phyloP scores from a whole-genome alignment of 371 early-diverging fungal genomes.

The Saksenaea oblongispora region DNA sequence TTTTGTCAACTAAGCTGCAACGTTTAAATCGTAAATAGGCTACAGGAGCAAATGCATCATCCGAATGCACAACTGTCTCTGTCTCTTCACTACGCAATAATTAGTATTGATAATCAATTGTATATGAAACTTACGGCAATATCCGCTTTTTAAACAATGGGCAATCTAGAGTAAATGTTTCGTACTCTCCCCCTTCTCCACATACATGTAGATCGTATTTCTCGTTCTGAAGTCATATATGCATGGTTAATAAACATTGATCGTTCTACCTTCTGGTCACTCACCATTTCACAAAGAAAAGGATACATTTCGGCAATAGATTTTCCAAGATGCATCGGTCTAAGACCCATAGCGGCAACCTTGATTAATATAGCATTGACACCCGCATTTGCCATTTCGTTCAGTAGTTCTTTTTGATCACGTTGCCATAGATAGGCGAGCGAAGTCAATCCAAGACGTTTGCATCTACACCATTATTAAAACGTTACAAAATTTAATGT shows the following conservation, averaged over 20 bases:
- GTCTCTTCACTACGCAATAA: conserved; percentile 81
- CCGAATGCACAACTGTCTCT: conserved; percentile 72
- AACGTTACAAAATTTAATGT: neutral
- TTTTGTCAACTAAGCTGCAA: conserved; percentile 62
- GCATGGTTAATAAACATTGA: neutral
- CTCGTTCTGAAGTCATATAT: conserved; percentile 49
- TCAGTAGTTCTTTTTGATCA: conserved; percentile 84
- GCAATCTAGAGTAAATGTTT: conserved; percentile 96
- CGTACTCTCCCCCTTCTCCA: conserved; percentile 99
- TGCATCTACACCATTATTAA: conserved; percentile 57
- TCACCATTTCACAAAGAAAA: conserved; percentile 68
- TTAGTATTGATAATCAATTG: neutral
- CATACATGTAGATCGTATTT: conserved; percentile 91
- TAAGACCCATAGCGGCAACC: conserved; percentile 91
- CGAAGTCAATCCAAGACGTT: conserved; percentile 79
- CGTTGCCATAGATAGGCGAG: conserved; percentile 95
- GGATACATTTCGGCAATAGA: conserved; percentile 80
- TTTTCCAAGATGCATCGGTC: conserved; percentile 75
- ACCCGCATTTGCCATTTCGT: conserved; percentile 90
- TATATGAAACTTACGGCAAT: conserved; percentile 51
- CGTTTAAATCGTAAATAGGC: conserved; percentile 73
- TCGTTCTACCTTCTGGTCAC: neutral
- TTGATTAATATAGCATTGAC: conserved; percentile 93
- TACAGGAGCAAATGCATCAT: conserved; percentile 85
- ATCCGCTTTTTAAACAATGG: conserved; percentile 91